These are phyloP conservation scores for Chlorophyllum brunneum DNA, from an alignment of 768 basidiomycete species.

Conservation along the genomic window DNA sequence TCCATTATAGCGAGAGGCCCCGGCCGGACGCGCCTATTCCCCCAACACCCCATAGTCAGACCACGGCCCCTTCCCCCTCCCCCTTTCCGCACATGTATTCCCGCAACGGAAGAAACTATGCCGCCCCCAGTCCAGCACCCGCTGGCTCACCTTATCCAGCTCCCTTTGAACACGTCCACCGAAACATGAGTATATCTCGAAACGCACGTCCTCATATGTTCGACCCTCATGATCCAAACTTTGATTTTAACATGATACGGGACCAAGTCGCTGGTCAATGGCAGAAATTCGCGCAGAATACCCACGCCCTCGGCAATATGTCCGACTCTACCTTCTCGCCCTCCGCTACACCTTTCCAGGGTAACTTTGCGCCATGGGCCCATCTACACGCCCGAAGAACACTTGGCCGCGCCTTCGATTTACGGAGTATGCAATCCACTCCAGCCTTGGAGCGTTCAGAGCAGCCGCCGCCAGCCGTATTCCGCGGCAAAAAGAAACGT, in stretches of 20 bases:
- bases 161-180: conserved; percentile 70
- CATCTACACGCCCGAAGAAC: conserved; percentile 55
- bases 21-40: conserved; percentile 77
- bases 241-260: conserved; percentile 47
- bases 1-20: conserved; percentile 19
- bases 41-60: conserved; percentile 74
- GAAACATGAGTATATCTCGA: conserved; percentile 35
- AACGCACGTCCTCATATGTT: conserved; percentile 26
- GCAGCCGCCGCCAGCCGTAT: conserved; percentile 47
- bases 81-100: conserved; percentile 46
- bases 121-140: conserved; percentile 49
- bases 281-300: conserved; percentile 76
- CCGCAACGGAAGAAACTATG: conserved; percentile 30
- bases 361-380: conserved; percentile 70
- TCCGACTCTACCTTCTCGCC: conserved; percentile 78
- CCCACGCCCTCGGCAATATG: conserved; percentile 47
- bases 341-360: conserved; percentile 69
- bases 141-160: conserved; percentile 78
- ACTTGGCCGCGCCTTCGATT: conserved; percentile 40
- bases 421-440: conserved; percentile 65
- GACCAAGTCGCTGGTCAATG: conserved; percentile 73
- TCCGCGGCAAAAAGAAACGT: conserved; percentile 41
- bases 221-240: conserved; percentile 26
- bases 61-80: conserved; percentile 69
- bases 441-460: conserved; percentile 37